Base-by-base conservation (phyloP, 1,139 yeast genomes). In the Geotrichum histeridarum region DNA sequence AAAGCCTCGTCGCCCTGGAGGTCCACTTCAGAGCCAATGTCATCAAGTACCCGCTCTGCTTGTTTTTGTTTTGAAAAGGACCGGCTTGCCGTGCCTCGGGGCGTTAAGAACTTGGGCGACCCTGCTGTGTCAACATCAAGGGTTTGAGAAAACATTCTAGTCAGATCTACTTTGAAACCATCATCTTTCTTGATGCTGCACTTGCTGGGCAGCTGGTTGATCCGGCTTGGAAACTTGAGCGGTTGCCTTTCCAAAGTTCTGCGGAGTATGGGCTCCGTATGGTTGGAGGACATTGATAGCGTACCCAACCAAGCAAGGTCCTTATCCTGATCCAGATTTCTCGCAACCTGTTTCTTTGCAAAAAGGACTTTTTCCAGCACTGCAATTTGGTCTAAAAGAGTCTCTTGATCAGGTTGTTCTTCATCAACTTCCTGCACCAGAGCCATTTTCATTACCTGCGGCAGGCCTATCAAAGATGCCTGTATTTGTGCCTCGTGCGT, bases 121-220 rank as follows among this genome's bases (percentile, higher is more conserved):
- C 31, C 8, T 1, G 27, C 5, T 11, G 17, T 15, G n/a, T 39
- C 27, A 30, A 39, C 12, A 17, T 39, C 43, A 15, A 17, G 14
- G 8, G 43, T 39, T 17, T 39, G 43, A 15, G 30, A 14, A 39
- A 39, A 39, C 43, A 39, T 39, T 15, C 43, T 8, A 3, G 8
- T 8, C 2, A 39, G n/a, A 17, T 39, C 31, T 2, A 39, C 31
- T 18, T 39, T 9, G n/a, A 39, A 39, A 4, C 6, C 43, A 12
- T 22, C 17, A 5, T 17, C 17, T 8, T 22, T 39, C 30, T 39
- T 30, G 11, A 22, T 3, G n/a, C 15, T 7, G 22, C 27, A 11
- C 15, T 44, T 44, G 18, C 48, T 44, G 31, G 48, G 48, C 15
- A 44, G 27, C 12, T 31, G n/a, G 18, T 44, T 44, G 11, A 18